phyloP scores from a whole-genome alignment of 257 asterid genomes.

The Solanum ossicruentum region DNA sequence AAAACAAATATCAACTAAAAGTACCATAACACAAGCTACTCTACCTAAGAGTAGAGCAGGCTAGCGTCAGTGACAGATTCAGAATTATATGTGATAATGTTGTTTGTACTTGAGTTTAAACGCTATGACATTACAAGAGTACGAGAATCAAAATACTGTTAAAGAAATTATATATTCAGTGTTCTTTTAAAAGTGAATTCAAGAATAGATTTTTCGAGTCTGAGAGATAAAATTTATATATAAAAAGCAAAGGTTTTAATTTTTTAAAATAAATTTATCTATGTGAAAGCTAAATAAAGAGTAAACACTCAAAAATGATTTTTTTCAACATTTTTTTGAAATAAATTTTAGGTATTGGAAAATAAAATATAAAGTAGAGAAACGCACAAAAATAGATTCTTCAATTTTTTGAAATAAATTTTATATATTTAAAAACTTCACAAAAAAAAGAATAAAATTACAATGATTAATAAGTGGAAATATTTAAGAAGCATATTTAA shows the following conservation, averaged over 20 bases:
- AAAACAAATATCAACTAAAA: background rate
- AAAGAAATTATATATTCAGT: background rate
- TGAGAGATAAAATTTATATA: background rate
- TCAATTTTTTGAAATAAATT: background rate
- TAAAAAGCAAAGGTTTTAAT: background rate
- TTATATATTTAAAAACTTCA: background rate
- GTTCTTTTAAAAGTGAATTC: background rate
- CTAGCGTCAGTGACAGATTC: background rate
- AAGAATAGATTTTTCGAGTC: background rate
- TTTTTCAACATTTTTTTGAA: background rate
- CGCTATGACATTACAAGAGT: background rate
- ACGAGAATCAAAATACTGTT: background rate
- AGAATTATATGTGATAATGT: background rate
- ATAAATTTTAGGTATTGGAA: background rate
- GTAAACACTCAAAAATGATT: background rate
- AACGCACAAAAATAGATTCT: background rate
- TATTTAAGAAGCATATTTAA: background rate
- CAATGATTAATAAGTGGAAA: background rate
- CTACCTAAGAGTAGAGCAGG: background rate
- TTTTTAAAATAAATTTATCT: background rate
- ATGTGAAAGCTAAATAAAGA: background rate
- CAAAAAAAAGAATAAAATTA: background rate
- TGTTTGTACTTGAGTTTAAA: background rate
- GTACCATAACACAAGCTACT: background rate
- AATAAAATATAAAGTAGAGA: background rate